Evolutionary conservation across 257 asterid species (phyloP), one percentile per base, ranked within the genome.

Genomic region (Phtheirospermum japonicum): DNA sequence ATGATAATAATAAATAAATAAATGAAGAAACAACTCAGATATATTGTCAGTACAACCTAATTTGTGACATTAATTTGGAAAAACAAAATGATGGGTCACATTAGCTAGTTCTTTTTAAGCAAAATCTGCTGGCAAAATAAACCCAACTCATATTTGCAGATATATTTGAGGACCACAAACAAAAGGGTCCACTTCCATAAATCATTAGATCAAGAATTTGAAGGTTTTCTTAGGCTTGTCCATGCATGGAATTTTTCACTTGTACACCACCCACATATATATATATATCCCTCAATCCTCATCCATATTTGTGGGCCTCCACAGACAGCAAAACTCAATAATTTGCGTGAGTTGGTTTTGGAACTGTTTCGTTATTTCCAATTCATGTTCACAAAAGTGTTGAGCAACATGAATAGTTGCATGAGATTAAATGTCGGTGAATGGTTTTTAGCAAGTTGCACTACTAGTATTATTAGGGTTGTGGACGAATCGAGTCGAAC

Each of bases 131-230:
- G 73, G 68, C 76, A 55, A 17, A 63, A 7, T 16, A 17, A 67
- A 65, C 73, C 69, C 75, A 66, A 54, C 68, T 60, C 57, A 46
- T 70, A 23, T 57, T 65, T 64, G 61, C 77, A 39, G 55, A 59
- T 57, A 61, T 36, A 33, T n/a, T 57, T 57, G 57, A 34, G 83
- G 80, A 66, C 82, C 82, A 74, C 74, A 66, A 70, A 69, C 79
- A 79, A 42, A 67, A 42, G 64, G 73, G 79, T 59, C 80, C 76
- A 73, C 76, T 66, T 66, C 36, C 56, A 42, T 13, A 64, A 53
- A 62, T 56, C 32, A 63, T 66, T 66, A 46, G 49, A 56, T 59
- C 46, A 40, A 46, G 57, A 43, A 20, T 66, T 75, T 51, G 52
- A 71, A 42, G 36, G 48, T 17, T 9, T 7, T 9, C 12, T 37